Conservation (phyloP, 2,329 filamentous ascomycete species). For the Arthrobotrys pseudoclavata region DNA sequence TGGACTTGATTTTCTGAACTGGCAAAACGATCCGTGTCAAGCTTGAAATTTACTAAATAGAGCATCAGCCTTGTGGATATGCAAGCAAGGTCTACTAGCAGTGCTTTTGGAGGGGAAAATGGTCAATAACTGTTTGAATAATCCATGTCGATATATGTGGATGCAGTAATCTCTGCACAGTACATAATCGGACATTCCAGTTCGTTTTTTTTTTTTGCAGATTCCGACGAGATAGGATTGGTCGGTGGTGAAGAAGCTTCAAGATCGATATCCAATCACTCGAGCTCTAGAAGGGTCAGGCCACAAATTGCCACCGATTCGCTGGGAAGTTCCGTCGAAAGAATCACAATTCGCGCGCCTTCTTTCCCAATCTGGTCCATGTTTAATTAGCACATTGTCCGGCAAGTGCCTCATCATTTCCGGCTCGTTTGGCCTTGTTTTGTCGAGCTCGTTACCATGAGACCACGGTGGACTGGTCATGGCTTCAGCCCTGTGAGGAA, state of each 20-base stretch:
- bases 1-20: slow-evolving; percentile 37
- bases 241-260: not conserved
- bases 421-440: slow-evolving; percentile 26
- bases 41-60: slow-evolving; percentile 27
- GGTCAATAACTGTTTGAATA: not conserved
- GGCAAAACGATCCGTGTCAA: slow-evolving; percentile 33
- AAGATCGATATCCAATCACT: not conserved
- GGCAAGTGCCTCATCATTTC: slow-evolving; percentile 20
- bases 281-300: slow-evolving; percentile 8
- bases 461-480: slow-evolving; percentile 19
- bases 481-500: slow-evolving; percentile 55
- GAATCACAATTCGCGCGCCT: not conserved
- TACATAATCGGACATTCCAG: slow-evolving; percentile 22
- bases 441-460: slow-evolving; percentile 37
- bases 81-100: slow-evolving; percentile 38
- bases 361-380: slow-evolving; percentile 14
- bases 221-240: slow-evolving; percentile 52
- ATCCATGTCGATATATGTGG: slow-evolving; percentile 39
- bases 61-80: slow-evolving; percentile 60
- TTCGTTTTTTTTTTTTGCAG: slow-evolving; percentile 21
- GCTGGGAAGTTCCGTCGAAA: slow-evolving; percentile 54
- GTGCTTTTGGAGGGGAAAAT: slow-evolving; percentile 11
- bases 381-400: slow-evolving; percentile 24
- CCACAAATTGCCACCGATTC: slow-evolving; percentile 37
- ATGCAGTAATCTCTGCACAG: slow-evolving; percentile 46